A percentile compares a stretch with the other conserved stretches of the same genome.
phyloP scores from a whole-genome alignment of 495 filamentous ascomycete genomes.

The Penicillium steckii region DNA sequence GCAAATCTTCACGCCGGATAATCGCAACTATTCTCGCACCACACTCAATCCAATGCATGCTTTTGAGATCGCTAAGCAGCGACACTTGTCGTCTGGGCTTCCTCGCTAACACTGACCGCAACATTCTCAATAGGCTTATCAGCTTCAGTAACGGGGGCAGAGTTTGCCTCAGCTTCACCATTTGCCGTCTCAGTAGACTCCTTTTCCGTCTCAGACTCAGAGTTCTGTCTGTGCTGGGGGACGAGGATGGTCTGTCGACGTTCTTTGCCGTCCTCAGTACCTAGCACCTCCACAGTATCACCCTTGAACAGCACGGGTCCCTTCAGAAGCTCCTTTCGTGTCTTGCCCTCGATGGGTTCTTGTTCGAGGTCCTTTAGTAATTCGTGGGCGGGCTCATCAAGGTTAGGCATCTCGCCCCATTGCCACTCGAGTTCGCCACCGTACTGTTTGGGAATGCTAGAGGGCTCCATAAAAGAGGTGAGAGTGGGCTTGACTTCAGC shows the following conservation, averaged over 20 bases:
- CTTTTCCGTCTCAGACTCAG: slow-evolving; percentile 3
- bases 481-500: slow-evolving; percentile 71
- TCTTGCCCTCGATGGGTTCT: slow-evolving; percentile 26
- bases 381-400: slow-evolving; percentile 60
- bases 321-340: slow-evolving; percentile 34
- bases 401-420: slow-evolving; percentile 67
- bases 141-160: slow-evolving; percentile 3
- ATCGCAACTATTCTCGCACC: not conserved
- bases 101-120: slow-evolving; percentile 12
- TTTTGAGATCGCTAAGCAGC: slow-evolving; percentile 19
- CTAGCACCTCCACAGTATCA: slow-evolving; percentile 38
- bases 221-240: slow-evolving; percentile 5
- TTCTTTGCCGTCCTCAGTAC: slow-evolving; percentile 39
- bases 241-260: slow-evolving; percentile 35
- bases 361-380: slow-evolving; percentile 42
- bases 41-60: not conserved
- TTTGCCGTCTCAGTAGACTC: slow-evolving; percentile 4
- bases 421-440: slow-evolving; percentile 80
- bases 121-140: slow-evolving; percentile 20
- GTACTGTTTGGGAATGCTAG: slow-evolving; percentile 79
- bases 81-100: slow-evolving; percentile 16
- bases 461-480: slow-evolving; percentile 72
- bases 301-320: slow-evolving; percentile 43
- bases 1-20: not conserved
- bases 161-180: slow-evolving; percentile 1